phyloP scores from a whole-genome alignment of 2,329 filamentous ascomycete species.

The Nemania abortiva region DNA sequence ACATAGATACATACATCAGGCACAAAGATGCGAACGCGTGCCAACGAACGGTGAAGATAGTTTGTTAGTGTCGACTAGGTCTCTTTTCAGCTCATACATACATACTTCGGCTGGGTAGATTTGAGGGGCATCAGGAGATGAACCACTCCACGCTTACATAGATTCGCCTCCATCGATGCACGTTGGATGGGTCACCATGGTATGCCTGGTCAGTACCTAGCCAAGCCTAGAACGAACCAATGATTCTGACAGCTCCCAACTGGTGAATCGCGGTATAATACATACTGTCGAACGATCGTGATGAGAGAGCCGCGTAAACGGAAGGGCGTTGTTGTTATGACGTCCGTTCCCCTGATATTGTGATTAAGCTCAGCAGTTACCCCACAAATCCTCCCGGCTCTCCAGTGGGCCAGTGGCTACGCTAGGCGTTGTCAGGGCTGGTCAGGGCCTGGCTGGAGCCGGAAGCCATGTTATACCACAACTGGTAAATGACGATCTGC shows the following conservation, averaged over 20 bases:
- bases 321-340: slow-evolving; percentile 10
- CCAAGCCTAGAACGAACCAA: slow-evolving; percentile 13
- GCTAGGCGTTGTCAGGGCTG: background rate
- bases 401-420: slow-evolving; percentile 6
- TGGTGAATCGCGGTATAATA: background rate
- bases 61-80: background rate
- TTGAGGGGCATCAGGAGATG: slow-evolving; percentile 15
- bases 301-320: background rate
- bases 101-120: slow-evolving; percentile 2
- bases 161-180: slow-evolving; percentile 3
- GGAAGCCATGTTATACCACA: slow-evolving; percentile 14
- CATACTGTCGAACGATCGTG: background rate
- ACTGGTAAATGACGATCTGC: background rate
- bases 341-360: slow-evolving; percentile 4
- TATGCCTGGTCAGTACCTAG: too few species aligned
- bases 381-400: slow-evolving; percentile 15
- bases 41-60: background rate
- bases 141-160: background rate
- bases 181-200: background rate
- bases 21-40: background rate
- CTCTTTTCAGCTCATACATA: slow-evolving; percentile 7
- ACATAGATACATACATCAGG: background rate
- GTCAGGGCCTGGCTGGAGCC: background rate
- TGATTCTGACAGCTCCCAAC: background rate
- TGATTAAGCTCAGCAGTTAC: slow-evolving; percentile 12